Evolutionary conservation across 2,329 filamentous ascomycete genomes (phyloP), one percentile per base, ranked within the genome.

Genomic region (Trichoderma sp.): DNA sequence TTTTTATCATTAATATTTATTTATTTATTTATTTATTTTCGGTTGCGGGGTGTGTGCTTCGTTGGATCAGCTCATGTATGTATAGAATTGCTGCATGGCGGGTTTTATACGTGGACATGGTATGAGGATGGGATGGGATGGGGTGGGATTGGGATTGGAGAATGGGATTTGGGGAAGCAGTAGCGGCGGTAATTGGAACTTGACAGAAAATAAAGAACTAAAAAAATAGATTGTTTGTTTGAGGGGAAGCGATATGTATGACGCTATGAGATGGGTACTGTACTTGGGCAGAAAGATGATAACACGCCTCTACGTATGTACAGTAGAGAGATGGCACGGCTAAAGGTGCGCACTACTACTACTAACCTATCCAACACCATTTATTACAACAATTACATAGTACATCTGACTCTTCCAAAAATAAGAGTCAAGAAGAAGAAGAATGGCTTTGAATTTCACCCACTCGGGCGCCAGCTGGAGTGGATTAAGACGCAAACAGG

Each of bases 21-120:
- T 32, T 29, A 4, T 29, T 32, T 54, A 7, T 48, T 48, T 22
- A 9, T 45, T n/a, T 19, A 22, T 22, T 13, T 48, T 45, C 9
- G 27, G 27, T 54, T 34, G 29, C 53, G 53, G 32, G 53, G 53
- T 45, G 53, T 19, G 53, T 35, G 32, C 53, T n/a, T 34, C 4
- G 13, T 5, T 8, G 53, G 53, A 60, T 58, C 57, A 60, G 35
- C 57, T 42, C 57, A 60, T 60, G 57, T 39, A 60, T 60, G 57
- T 39, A 39, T 6, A 37, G 5, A 39, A 37, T 39, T 7, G 48
- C 48, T 52, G 48, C 48, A 54, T 29, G 25, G 13, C 27, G 50
- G 22, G 50, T 17, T 27, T 27, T 53, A 32, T 32, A 34, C 52
- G 27, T 54, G 52, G 13, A 34, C 12, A 42, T 45, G 53, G 27